Evolutionary conservation across 2,329 filamentous ascomycete species (phyloP).

Genomic region (Claviceps digitariae): DNA sequence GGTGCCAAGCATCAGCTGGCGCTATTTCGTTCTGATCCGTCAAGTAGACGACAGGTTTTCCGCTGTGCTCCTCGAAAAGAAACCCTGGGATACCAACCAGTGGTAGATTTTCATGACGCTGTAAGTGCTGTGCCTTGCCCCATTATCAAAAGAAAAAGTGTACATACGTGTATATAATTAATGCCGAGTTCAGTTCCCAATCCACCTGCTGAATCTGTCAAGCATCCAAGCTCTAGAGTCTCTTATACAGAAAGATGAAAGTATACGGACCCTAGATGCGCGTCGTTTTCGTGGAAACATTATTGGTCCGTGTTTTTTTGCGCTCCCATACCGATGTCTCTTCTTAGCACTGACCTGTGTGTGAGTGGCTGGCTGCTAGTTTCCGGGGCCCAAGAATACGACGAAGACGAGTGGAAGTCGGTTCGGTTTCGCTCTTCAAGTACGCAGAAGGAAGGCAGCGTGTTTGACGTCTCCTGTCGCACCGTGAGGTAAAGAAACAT

Average conservation of each 20-base stretch:
- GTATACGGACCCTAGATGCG: conserved; percentile 40
- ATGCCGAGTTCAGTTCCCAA: conserved; percentile 40
- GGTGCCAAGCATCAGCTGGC: conserved; percentile 52
- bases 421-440: conserved; percentile 37
- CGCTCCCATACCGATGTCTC: neutral
- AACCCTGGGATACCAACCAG: conserved; percentile 48
- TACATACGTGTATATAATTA: neutral
- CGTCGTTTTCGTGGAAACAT: conserved; percentile 60
- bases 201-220: conserved; percentile 53
- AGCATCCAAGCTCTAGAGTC: conserved; percentile 49
- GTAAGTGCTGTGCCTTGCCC: conserved; percentile 28
- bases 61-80: conserved; percentile 45
- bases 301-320: conserved; percentile 32
- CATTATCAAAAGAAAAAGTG: neutral
- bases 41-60: conserved; percentile 41
- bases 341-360: conserved; percentile 1
- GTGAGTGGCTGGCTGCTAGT: conserved; percentile 25
- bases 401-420: conserved; percentile 57
- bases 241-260: conserved; percentile 37
- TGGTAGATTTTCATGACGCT: conserved; percentile 56
- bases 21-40: conserved; percentile 54
- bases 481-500: conserved; percentile 46
- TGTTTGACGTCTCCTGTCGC: conserved; percentile 46
- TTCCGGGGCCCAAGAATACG: conserved; percentile 48
- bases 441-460: conserved; percentile 7